Conservation (phyloP, 495 filamentous ascomycete species). For the Lasiosphaeria ovina region DNA sequence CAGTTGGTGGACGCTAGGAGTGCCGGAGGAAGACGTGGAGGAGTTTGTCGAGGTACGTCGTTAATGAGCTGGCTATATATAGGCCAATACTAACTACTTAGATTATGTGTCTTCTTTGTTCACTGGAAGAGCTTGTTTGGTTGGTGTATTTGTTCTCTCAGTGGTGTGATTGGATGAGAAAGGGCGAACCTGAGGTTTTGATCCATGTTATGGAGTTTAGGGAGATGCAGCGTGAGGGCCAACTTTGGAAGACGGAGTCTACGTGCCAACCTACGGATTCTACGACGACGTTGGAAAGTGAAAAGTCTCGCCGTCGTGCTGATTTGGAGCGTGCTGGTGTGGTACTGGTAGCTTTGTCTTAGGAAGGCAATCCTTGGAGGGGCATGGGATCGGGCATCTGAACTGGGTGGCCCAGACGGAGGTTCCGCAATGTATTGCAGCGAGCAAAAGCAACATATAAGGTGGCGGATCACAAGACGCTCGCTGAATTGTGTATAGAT, state of each 20-base stretch:
- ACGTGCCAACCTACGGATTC: not conserved
- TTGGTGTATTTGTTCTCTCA: not conserved
- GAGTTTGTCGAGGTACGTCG: not conserved
- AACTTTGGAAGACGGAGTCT: no score
- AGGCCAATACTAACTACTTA: not conserved
- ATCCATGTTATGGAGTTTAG: no score
- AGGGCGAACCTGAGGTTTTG: no score
- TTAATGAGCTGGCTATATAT: not conserved
- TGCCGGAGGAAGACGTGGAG: not conserved
- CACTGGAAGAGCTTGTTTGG: not conserved
- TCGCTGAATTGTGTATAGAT: no score
- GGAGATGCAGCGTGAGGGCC: no score
- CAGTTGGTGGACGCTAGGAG: not conserved
- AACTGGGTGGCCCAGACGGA: not conserved
- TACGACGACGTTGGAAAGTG: not conserved
- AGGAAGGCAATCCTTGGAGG: not conserved
- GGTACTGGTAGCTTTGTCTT: not conserved
- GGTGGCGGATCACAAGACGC: no score
- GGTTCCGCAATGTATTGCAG: not conserved
- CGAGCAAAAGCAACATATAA: not conserved
- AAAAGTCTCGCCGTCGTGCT: not conserved
- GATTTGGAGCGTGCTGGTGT: not conserved
- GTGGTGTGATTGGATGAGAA: not conserved
- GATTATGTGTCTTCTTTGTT: not conserved
- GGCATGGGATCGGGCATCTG: not conserved